Evolutionary conservation across 2,329 filamentous ascomycete genomes (phyloP).

Genomic region (Ophiostoma montium): DNA sequence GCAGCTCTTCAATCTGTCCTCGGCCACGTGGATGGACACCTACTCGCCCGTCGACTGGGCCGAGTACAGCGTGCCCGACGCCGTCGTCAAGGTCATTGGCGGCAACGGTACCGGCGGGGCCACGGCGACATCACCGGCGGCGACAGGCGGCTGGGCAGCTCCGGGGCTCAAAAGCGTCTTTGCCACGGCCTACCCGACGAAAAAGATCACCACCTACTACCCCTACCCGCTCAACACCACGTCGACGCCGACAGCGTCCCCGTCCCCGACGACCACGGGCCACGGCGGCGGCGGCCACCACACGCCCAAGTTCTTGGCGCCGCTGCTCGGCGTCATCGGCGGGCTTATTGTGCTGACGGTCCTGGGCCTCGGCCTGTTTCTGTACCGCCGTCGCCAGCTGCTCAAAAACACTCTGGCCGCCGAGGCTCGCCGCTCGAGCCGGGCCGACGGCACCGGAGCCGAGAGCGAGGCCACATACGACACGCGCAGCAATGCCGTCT

Average conservation of each 20-base stretch:
- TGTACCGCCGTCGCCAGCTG: conserved; percentile 37
- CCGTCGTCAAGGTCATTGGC: conserved; percentile 51
- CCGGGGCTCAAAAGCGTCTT: conserved; percentile 39
- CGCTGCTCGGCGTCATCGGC: conserved; percentile 47
- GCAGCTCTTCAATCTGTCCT: conserved; percentile 59
- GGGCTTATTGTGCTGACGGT: conserved; percentile 42
- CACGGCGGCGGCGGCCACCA: conserved; percentile 19
- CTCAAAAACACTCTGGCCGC: conserved; percentile 15
- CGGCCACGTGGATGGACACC: conserved; percentile 50
- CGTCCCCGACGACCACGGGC: conserved; percentile 4
- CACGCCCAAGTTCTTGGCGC: conserved; percentile 43
- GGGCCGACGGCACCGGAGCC: conserved; percentile 18
- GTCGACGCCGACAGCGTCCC: conserved; percentile 1
- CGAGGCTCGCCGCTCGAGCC: background rate
- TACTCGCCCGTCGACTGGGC: conserved; percentile 52
- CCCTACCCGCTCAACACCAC: conserved; percentile 35
- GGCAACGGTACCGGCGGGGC: conserved; percentile 52
- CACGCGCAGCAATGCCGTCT: conserved; percentile 31
- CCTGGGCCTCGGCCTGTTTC: conserved; percentile 33
- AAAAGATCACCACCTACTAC: conserved; percentile 44
- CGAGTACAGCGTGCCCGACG: conserved; percentile 55
- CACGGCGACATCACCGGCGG: conserved; percentile 49
- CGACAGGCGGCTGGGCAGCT: conserved; percentile 37
- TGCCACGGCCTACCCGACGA: conserved; percentile 35
- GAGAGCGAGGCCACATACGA: conserved; percentile 30